Evolutionary conservation across 768 basidiomycete species (phyloP).

Genomic region (Panus rudis): DNA sequence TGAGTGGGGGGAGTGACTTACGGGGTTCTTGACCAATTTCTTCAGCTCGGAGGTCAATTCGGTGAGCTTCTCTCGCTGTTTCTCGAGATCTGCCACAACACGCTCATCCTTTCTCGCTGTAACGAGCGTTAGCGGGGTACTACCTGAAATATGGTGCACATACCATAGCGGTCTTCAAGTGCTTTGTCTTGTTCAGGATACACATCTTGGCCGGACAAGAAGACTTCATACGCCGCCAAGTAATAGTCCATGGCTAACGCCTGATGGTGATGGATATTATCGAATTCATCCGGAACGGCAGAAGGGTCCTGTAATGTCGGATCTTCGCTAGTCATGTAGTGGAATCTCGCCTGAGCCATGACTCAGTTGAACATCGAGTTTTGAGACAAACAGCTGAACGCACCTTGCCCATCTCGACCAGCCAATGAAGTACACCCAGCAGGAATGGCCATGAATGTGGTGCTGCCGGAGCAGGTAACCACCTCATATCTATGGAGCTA

Average conservation of each 20-base stretch:
- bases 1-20: slow-evolving; percentile 24
- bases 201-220: slow-evolving; percentile 61
- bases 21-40: slow-evolving; percentile 56
- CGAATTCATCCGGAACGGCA: slow-evolving; percentile 67
- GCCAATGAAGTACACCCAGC: slow-evolving; percentile 87
- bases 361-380: neutral
- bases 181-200: slow-evolving; percentile 64
- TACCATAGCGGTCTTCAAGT: slow-evolving; percentile 75
- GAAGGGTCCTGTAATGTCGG: slow-evolving; percentile 59
- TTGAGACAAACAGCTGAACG: slow-evolving; percentile 14
- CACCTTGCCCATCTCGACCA: slow-evolving; percentile 82
- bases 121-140: neutral
- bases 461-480: slow-evolving; percentile 81
- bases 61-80: slow-evolving; percentile 40
- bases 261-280: slow-evolving; percentile 64
- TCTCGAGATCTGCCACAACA: slow-evolving; percentile 58
- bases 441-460: slow-evolving; percentile 91
- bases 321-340: slow-evolving; percentile 56
- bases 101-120: slow-evolving; percentile 66
- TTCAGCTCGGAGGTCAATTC: slow-evolving; percentile 46
- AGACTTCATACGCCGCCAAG: slow-evolving; percentile 56
- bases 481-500: slow-evolving; percentile 74
- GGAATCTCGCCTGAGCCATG: slow-evolving; percentile 21
- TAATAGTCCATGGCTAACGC: slow-evolving; percentile 75
- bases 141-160: slow-evolving; percentile 13